phyloP scores from a whole-genome alignment of 2,329 filamentous ascomycete species.

The Pseudogymnoascus sp. region DNA sequence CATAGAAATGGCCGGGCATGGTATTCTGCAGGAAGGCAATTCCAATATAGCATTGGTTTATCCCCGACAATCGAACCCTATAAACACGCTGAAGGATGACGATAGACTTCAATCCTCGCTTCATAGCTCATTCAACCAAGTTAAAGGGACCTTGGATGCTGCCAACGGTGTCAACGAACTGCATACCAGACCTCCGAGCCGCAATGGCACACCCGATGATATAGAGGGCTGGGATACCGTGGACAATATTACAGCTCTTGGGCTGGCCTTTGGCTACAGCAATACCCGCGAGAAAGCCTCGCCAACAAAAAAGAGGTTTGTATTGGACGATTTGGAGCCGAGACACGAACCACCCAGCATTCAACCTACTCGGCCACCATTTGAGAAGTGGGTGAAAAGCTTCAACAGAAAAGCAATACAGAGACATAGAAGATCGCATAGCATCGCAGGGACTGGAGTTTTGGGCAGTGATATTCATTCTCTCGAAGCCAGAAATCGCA shows the following conservation, averaged over 20 bases:
- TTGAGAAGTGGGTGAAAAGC: constrained; percentile 66
- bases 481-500: constrained; percentile 18
- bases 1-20: background rate
- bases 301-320: constrained; percentile 19
- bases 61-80: background rate
- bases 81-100: background rate
- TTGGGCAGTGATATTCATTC: constrained; percentile 28
- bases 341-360: constrained; percentile 6
- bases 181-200: background rate
- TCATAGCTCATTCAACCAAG: background rate
- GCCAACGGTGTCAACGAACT: background rate
- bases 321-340: constrained; percentile 20
- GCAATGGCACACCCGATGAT: constrained; percentile 16
- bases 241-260: constrained; percentile 35
- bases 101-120: background rate
- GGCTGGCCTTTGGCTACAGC: constrained; percentile 31
- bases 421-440: constrained; percentile 31
- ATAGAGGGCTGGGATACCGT: constrained; percentile 32
- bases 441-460: constrained; percentile 29
- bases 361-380: constrained; percentile 35
- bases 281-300: constrained; percentile 16
- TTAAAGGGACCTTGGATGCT: background rate
- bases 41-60: background rate
- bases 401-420: constrained; percentile 50
- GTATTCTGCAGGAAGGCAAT: background rate